Percentiles rank a stretch among this genome's conserved stretches.
Evolutionary conservation across 1,284 basidiomycete species (phyloP).

Genomic region (Mycena citricolor): DNA sequence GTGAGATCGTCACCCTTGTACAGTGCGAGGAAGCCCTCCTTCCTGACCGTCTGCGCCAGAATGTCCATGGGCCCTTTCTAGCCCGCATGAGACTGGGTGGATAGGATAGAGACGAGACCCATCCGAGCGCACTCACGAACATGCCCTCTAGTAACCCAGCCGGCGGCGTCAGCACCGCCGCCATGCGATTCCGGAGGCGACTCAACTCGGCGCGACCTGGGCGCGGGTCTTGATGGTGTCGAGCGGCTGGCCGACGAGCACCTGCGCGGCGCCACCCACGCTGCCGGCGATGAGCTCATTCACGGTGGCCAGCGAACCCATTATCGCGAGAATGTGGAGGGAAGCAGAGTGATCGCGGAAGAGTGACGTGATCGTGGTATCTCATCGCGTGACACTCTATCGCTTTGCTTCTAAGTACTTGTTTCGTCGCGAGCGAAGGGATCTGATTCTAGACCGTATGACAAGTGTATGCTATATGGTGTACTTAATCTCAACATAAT

Average conservation of each 20-base stretch:
- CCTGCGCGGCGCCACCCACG: constrained; percentile 76
- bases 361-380: constrained; percentile 21
- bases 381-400: too few species aligned
- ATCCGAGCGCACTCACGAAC: constrained; percentile 62
- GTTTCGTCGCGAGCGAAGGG: too few species aligned
- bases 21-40: constrained; percentile 87
- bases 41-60: constrained; percentile 73
- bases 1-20: constrained; percentile 74
- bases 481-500: too few species aligned
- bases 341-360: constrained; percentile 7
- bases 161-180: too few species aligned
- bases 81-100: not conserved
- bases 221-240: constrained; percentile 87
- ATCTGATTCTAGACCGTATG: too few species aligned
- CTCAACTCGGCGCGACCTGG: constrained; percentile 72
- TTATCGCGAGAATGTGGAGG: not conserved
- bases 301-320: constrained; percentile 45
- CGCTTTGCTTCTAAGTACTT: too few species aligned
- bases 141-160: constrained; percentile 56
- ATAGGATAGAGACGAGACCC: not conserved
- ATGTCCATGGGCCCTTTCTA: constrained; percentile 94
- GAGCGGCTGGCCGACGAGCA: constrained; percentile 84
- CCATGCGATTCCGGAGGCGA: too few species aligned
- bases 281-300: constrained; percentile 80
- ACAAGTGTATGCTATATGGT: too few species aligned